phyloP scores from a whole-genome alignment of 805 yeast genomes.

The Candida saitoana region DNA sequence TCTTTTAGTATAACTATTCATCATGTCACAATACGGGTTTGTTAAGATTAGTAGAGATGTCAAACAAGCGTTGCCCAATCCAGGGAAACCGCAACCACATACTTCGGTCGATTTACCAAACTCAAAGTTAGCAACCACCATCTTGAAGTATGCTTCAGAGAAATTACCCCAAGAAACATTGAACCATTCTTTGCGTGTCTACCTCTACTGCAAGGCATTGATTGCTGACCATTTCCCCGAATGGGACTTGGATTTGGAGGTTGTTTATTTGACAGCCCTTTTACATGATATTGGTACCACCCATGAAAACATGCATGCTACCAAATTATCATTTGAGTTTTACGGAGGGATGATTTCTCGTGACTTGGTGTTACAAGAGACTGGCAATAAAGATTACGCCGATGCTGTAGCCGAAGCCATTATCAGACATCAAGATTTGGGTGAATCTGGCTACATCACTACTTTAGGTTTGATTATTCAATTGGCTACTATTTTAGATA shows the following conservation, averaged over 20 bases:
- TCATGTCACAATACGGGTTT: slow-evolving; percentile 31
- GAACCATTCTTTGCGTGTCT: slow-evolving; percentile 29
- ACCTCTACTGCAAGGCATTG: slow-evolving; percentile 24
- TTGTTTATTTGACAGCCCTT: slow-evolving; percentile 26
- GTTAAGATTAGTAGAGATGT: slow-evolving; percentile 26
- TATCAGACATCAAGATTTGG: slow-evolving; percentile 33
- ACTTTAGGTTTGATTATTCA: slow-evolving; percentile 29
- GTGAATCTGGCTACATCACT: slow-evolving; percentile 29
- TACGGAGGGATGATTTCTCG: slow-evolving; percentile 28
- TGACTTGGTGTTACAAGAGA: slow-evolving; percentile 20
- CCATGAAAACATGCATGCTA: slow-evolving; percentile 26
- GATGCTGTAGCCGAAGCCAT: slow-evolving; percentile 34
- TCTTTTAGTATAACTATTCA: too few relatives aligned
- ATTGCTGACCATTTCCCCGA: slow-evolving; percentile 29
- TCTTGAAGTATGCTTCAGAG: slow-evolving; percentile 19
- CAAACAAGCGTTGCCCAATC: slow-evolving; percentile 19
- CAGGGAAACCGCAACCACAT: slow-evolving; percentile 22
- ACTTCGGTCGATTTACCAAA: slow-evolving; percentile 15
- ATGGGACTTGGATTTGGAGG: slow-evolving; percentile 27
- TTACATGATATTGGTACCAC: slow-evolving; percentile 35
- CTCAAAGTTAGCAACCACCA: slow-evolving; percentile 13
- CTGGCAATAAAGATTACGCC: slow-evolving; percentile 23
- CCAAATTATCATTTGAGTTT: slow-evolving; percentile 32
- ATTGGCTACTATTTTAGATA: slow-evolving; percentile 30
- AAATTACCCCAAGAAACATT: slow-evolving; percentile 22